These are phyloP conservation scores for Lactifluus hygrophoroides DNA, from an alignment of 768 basidiomycete species.

Conservation along the genomic window DNA sequence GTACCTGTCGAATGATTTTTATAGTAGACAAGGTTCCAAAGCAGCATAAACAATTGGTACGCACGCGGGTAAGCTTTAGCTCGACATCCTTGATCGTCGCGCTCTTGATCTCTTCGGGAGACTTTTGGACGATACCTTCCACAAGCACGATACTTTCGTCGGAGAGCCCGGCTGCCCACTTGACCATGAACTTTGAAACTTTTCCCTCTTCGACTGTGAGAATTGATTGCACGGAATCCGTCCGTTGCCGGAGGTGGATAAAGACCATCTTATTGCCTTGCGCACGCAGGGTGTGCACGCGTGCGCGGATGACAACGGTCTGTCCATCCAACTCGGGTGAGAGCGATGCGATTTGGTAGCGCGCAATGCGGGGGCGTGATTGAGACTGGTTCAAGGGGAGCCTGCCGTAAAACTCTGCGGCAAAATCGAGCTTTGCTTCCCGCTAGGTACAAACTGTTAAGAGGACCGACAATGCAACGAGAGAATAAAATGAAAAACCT, in stretches of 20 bases:
- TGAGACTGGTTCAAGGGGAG: conserved; percentile 90
- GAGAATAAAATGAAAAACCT: conserved; percentile 31
- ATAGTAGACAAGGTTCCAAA: background rate
- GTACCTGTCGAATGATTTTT: conserved; percentile 43
- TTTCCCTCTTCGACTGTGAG: conserved; percentile 60
- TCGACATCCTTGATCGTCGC: conserved; percentile 84
- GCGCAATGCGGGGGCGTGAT: conserved; percentile 51
- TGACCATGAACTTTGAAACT: conserved; percentile 96
- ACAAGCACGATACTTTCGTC: conserved; percentile 90
- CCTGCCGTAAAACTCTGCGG: conserved; percentile 73
- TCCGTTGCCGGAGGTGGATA: conserved; percentile 82
- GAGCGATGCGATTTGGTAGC: conserved; percentile 58
- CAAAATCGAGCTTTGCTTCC: conserved; percentile 51
- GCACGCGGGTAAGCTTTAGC: conserved; percentile 73
- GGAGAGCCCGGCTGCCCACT: conserved; percentile 71
- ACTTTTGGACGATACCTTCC: conserved; percentile 72
- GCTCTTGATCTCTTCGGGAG: conserved; percentile 83
- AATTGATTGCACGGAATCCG: conserved; percentile 79
- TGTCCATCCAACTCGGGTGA: conserved; percentile 57
- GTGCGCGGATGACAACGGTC: conserved; percentile 75
- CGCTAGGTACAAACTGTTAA: background rate
- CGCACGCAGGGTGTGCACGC: conserved; percentile 84
- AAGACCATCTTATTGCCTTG: conserved; percentile 97
- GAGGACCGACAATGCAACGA: background rate
- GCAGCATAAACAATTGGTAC: conserved; percentile 9